Evolutionary conservation across 1,284 basidiomycete species (phyloP), one percentile per base, ranked within the genome.

Genomic region (Irpex sp.): DNA sequence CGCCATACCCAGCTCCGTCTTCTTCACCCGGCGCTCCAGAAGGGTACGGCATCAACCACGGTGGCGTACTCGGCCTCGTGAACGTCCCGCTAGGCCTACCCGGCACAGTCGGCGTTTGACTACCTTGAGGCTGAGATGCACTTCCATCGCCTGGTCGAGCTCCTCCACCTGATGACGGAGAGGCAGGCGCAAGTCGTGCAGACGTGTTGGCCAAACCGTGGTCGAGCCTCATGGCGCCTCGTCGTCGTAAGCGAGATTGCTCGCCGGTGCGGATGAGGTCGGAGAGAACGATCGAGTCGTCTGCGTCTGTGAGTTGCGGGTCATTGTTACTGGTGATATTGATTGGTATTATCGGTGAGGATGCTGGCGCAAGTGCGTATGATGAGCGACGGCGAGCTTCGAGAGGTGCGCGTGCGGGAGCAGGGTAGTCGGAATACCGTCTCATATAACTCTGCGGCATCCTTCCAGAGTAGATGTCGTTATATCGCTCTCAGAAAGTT

Each of bases 181-280:
- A 33, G 31, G 31, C 31, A 33, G 31, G 31, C 3, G 47, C 11
- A 8, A 54, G 61, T 9, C 61, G 55, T 17, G 49, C 17, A 5
- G 37, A 5, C 5, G 56, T 36, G 26, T 39, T 57, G 6, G 55
- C 31, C 13, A 51, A 13, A 13, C 46, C 47, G 53, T 84, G 83
- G 72, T 88, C 86, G 49, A 88, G 76, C 43, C 86, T 79, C 79
- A 90, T 83, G 58, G 89, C 89, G 21, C 89, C 89, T 67, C 89
- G 75, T 61, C 89, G 77, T n/a, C 89, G 81, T 46, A 91, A 74
- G 5, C 89, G 78, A 15, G 89, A 90, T 0, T 87, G 85, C 70
- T 91, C 89, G 9, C 85, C 89, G 1, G 85, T 85, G 58, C 84
- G 81, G 6, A 90, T 79, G 56, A 90, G 79, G 72, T 90, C 88